Evolutionary conservation across 164 flowering plant genomes (phyloP).

Genomic region (Tetrastigma voinierianum): DNA sequence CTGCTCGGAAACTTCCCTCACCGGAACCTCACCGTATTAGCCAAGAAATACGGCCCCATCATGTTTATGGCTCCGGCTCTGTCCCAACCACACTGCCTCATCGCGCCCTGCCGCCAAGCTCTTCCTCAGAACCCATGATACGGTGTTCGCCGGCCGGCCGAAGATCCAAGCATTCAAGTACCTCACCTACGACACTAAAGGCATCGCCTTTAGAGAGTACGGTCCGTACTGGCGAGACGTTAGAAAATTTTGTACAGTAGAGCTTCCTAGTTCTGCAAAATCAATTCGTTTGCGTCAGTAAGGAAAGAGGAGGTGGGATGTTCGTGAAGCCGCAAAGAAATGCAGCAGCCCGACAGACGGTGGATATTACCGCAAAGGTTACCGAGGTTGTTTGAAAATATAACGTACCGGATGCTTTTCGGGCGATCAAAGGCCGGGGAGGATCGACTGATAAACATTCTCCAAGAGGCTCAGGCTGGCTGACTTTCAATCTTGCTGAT

Average conservation of each 20-base stretch:
- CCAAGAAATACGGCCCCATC: slow-evolving; percentile 23
- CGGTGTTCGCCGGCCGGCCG: slow-evolving; percentile 17
- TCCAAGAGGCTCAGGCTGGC: slow-evolving; percentile 15
- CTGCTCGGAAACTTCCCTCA: no score
- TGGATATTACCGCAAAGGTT: slow-evolving; percentile 10
- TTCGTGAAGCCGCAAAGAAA: no score
- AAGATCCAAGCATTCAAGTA: no score
- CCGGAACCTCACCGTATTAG: not conserved
- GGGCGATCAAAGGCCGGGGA: slow-evolving; percentile 11
- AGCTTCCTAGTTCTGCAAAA: slow-evolving; percentile 18
- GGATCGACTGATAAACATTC: slow-evolving; percentile 6
- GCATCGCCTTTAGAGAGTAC: slow-evolving; percentile 17
- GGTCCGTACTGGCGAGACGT: slow-evolving; percentile 31
- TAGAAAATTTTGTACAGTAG: slow-evolving; percentile 18
- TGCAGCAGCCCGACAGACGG: no score
- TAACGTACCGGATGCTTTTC: slow-evolving; percentile 14
- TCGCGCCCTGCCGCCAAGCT: slow-evolving; percentile 20
- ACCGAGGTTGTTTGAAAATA: slow-evolving; percentile 1
- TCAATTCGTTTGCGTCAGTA: slow-evolving; percentile 13
- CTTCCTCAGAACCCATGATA: slow-evolving; percentile 28
- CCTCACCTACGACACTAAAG: no score
- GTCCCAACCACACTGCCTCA: slow-evolving; percentile 17
- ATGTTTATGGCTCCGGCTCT: slow-evolving; percentile 23
- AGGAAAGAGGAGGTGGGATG: slow-evolving; percentile 4
- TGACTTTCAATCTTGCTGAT: slow-evolving; percentile 25